Base-by-base conservation (phyloP, 352 stramenopile species). In the Globisporangium uncinulatum region DNA sequence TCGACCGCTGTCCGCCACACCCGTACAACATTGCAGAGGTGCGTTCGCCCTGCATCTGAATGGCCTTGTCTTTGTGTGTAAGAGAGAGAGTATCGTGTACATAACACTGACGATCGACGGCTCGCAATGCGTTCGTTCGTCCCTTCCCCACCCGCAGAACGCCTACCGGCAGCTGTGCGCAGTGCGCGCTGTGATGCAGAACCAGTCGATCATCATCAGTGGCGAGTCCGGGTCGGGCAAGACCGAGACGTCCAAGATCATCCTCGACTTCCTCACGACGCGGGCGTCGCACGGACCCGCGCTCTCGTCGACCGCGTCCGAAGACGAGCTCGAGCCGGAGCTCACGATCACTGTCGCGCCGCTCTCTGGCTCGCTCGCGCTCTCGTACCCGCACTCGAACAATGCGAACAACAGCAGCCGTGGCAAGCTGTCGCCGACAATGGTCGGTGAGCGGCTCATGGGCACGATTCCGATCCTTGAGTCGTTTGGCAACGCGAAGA, bases 201-300 rank as follows among this genome's bases (percentile, higher is more conserved):
- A 94, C 66, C 94, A 98, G 70, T 97, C 85, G 36, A 97, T 98
- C 66, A 87, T 98, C 44, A 97, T 98, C 48, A 96, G 82, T 37
- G 94, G 94, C 45, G 94, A 98, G 62, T 96, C 79, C 21, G 94
- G 94, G 11, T 95, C 92, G 4, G 94, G 94, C 46, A 98, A 98
- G 70, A 98, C 94, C 1, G 93, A 98, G 62, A 97, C 92, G 17
- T 97, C 94, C 57, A 98, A 98, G 73, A 96, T 97, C 70, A 89
- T 94, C 32, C 62, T 93, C 41, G 81, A 94, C 54, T 92, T 94
- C 63, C 63, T 95, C 24, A 89, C 86, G 3, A 89, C 83, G 61
- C 73, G 79, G 10, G 84, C 80, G 0, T 70, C 83, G 7, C 73
- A 85, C 62, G 79, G 70, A 39, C 60, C 64, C 13, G 65, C 73